phyloP scores from a whole-genome alignment of 1,139 yeast species.

The Pichia norvegensis region DNA sequence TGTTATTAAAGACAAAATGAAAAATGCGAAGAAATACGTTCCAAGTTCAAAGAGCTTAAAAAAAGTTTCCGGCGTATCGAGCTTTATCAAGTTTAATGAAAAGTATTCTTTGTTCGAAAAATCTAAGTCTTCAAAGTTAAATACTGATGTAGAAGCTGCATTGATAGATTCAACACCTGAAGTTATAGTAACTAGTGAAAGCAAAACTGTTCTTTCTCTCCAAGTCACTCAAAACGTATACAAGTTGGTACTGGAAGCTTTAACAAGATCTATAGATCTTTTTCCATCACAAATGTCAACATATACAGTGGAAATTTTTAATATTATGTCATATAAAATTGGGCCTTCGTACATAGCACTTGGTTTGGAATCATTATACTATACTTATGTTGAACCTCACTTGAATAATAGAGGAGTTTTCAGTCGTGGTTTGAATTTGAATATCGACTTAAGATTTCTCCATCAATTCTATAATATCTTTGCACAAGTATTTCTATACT shows the following conservation, averaged over 20 bases:
- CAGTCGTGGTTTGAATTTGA: constrained; percentile 23
- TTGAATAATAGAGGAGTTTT: constrained; percentile 21
- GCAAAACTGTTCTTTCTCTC: constrained; percentile 27
- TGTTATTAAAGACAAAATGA: constrained; percentile 13
- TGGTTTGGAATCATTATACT: constrained; percentile 65
- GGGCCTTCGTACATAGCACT: constrained; percentile 70
- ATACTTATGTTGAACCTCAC: constrained; percentile 28
- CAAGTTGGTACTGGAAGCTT: constrained; percentile 68
- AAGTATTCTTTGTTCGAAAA: constrained; percentile 30
- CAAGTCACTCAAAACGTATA: constrained; percentile 55
- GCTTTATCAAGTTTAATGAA: constrained; percentile 36
- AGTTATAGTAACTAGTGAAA: background rate
- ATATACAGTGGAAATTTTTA: constrained; percentile 59
- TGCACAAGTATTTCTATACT: constrained; percentile 57
- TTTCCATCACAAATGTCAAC: constrained; percentile 58
- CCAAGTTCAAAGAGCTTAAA: constrained; percentile 19
- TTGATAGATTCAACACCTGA: constrained; percentile 5
- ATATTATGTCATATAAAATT: constrained; percentile 58
- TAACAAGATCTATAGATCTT: constrained; percentile 71
- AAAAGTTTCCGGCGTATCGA: constrained; percentile 23
- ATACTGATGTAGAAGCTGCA: background rate
- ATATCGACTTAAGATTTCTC: constrained; percentile 41
- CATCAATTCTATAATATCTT: constrained; percentile 48
- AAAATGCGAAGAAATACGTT: constrained; percentile 16
- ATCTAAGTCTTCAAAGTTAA: constrained; percentile 10